A percentile compares a stretch with the other conserved stretches of the same genome.
Evolutionary conservation across 108 stramenopile genomes (phyloP).

Genomic region (Pseudonitzschia multiseries): DNA sequence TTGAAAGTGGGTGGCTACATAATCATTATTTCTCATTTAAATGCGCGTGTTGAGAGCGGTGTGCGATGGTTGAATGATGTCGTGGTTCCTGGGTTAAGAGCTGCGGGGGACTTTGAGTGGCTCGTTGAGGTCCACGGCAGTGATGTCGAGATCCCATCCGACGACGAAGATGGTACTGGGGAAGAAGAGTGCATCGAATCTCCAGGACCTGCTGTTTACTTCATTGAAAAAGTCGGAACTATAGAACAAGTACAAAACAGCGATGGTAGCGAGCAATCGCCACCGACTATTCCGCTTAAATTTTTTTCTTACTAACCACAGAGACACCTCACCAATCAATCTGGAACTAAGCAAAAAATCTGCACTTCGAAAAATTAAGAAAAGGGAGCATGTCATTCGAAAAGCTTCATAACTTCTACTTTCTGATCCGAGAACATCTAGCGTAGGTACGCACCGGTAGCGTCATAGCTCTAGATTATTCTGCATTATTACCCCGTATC

Average conservation of each 20-base stretch:
- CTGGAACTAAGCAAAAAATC: neutral
- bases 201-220: slow-evolving; percentile 57
- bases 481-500: too few species aligned
- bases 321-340: neutral
- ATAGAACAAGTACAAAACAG: slow-evolving; percentile 1
- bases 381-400: neutral
- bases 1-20: slow-evolving; percentile 46
- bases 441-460: too few species aligned
- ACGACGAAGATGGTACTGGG: slow-evolving; percentile 45
- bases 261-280: slow-evolving; percentile 2
- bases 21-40: slow-evolving; percentile 70
- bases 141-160: slow-evolving; percentile 35
- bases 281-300: slow-evolving; percentile 29
- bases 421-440: too few species aligned
- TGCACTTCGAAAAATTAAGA: neutral
- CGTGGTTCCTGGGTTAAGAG: slow-evolving; percentile 58
- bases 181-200: slow-evolving; percentile 30
- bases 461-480: too few species aligned
- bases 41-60: slow-evolving; percentile 57
- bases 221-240: slow-evolving; percentile 44
- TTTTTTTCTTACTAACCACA: slow-evolving; percentile 39
- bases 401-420: too few species aligned
- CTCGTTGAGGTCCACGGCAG: slow-evolving; percentile 79
- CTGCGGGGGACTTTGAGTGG: slow-evolving; percentile 44
- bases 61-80: slow-evolving; percentile 66